Base-by-base conservation (phyloP, 768 basidiomycete genomes). In the Leccinum uliginosum region DNA sequence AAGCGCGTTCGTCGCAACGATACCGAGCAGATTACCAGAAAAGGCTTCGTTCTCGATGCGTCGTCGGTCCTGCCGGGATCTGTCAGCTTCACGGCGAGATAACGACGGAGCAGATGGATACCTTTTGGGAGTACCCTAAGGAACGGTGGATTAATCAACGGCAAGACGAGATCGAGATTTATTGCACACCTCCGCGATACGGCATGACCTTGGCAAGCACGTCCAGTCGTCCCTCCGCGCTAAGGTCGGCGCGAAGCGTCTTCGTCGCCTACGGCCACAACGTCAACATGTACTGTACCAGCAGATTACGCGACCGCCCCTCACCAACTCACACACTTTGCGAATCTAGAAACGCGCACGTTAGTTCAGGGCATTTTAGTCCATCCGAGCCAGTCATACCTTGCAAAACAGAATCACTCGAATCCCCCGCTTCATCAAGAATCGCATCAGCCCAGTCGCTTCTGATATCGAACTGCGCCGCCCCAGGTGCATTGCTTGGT, bases 361-460 rank as follows among this genome's bases (percentile, higher is more conserved):
- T 53, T 21, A 53, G 29, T 35, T 14, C 34, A 5, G 8, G 5
- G 44, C 12, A 15, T 49, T 17, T 29, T 43, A 21, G 9, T 30
- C 15, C 17, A 24, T 12, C 19, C 29, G 17, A 24, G 1, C 27
- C 24, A 45, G 12, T 11, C 35, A n/a, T 51, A 87, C 91, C 76
- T 90, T 89, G 76, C 91, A 93, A 67, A 95, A 95, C n/a, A 95
- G 72, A 58, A 95, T 93, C 5, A 87, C 84, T 30, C 91, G 77
- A 29, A 93, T 70, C 3, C 93, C 93, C 3, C 82, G 78, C 58
- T 85, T 85, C 89, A 95, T 91, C 51, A 95, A 72, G 67, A 83
- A 91, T 46, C 81, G 76, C 85, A 93, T 91, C 48, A 95, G 61
- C 3, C 73, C 67, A 2, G 83, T 86, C 3, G 90, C 87, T 65